Evolutionary conservation across 23 red algal genomes (phyloP).

Genomic region (Cyanidioschyzon merolae): DNA sequence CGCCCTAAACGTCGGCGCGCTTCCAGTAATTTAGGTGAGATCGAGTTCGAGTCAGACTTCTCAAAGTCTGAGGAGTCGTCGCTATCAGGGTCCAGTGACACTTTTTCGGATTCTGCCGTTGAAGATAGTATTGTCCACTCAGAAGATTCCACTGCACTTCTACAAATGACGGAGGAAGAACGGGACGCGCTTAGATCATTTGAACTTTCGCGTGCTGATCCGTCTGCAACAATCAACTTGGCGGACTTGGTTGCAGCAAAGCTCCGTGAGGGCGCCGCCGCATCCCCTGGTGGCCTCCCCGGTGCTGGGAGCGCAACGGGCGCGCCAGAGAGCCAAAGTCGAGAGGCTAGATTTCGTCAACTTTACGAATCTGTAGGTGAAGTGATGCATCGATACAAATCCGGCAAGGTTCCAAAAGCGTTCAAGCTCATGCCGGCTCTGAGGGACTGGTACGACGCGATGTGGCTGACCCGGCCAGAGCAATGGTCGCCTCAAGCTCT

Average conservation of each 20-base stretch:
- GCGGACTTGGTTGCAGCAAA: not conserved
- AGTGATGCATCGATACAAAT: slow-evolving; percentile 62
- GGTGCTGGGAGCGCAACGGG: no score
- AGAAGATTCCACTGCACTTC: not conserved
- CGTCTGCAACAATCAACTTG: not conserved
- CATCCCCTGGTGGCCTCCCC: no score
- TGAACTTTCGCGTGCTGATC: not conserved
- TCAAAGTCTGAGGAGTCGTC: not conserved
- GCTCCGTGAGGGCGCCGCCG: not conserved
- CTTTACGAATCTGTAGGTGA: slow-evolving; percentile 55
- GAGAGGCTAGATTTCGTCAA: not conserved
- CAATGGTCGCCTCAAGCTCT: slow-evolving; percentile 83
- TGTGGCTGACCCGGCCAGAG: slow-evolving; percentile 74
- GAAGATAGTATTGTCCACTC: not conserved
- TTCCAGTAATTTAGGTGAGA: not conserved
- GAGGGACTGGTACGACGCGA: slow-evolving; percentile 63
- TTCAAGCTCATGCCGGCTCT: slow-evolving; percentile 79
- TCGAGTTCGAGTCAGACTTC: not conserved
- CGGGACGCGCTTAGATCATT: not conserved
- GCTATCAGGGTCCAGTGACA: not conserved
- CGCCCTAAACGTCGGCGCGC: not conserved
- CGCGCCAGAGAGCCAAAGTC: no score
- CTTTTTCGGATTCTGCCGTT: not conserved
- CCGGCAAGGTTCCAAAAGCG: slow-evolving; percentile 89
- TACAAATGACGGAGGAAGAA: not conserved